Percentiles rank a stretch among this genome's conserved stretches.
phyloP scores from a whole-genome alignment of 768 basidiomycete genomes.

The Termitomyces eurrhizus region DNA sequence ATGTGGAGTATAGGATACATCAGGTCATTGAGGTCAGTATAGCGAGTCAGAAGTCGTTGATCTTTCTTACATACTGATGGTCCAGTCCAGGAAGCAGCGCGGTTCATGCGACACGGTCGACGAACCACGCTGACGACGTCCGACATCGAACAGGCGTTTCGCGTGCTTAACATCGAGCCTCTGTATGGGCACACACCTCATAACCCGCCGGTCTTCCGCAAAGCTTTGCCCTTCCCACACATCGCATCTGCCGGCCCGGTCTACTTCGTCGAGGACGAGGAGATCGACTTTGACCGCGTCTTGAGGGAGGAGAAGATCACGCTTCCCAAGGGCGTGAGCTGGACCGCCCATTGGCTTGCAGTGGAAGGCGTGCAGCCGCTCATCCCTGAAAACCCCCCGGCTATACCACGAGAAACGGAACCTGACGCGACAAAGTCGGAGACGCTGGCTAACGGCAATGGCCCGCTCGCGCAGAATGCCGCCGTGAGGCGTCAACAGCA shows the following conservation, averaged over 20 bases:
- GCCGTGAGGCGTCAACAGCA: slow-evolving; percentile 35
- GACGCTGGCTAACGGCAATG: slow-evolving; percentile 19
- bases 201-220: slow-evolving; percentile 59
- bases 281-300: slow-evolving; percentile 93
- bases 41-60: background rate
- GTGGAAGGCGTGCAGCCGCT: slow-evolving; percentile 87
- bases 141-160: slow-evolving; percentile 92
- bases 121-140: slow-evolving; percentile 85
- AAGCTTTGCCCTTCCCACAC: slow-evolving; percentile 51
- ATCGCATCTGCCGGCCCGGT: slow-evolving; percentile 60
- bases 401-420: slow-evolving; percentile 22
- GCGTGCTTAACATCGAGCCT: slow-evolving; percentile 94
- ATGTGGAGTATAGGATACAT: slow-evolving; percentile 95
- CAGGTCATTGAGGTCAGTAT: slow-evolving; percentile 82
- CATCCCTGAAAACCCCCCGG: slow-evolving; percentile 20
- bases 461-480: slow-evolving; percentile 14
- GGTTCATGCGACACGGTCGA: slow-evolving; percentile 94
- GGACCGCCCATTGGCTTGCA: slow-evolving; percentile 97
- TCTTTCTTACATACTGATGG: slow-evolving; percentile 7
- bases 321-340: slow-evolving; percentile 75
- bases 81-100: slow-evolving; percentile 82
- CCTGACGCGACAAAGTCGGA: slow-evolving; percentile 29
- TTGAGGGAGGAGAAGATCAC: slow-evolving; percentile 82
- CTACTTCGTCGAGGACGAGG: slow-evolving; percentile 95
- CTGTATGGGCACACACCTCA: slow-evolving; percentile 80